A percentile compares a stretch with the other conserved stretches of the same genome.
These are phyloP conservation scores for Albophoma yamanashiensis DNA, from an alignment of 2,329 filamentous ascomycete genomes.

Conservation along the genomic window DNA sequence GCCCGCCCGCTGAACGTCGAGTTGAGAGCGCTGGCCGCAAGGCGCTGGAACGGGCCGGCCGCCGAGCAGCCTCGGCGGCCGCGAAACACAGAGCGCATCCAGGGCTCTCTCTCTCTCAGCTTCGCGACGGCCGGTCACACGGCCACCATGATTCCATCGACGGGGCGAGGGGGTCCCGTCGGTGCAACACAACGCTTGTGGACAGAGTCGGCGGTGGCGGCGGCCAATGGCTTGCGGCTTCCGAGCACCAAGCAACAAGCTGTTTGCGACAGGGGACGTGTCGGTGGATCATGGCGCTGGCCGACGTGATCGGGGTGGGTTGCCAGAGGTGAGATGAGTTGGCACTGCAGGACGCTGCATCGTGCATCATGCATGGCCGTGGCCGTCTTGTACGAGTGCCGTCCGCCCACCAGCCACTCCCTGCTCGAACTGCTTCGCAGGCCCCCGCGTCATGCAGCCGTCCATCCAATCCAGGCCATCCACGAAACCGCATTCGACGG, in stretches of 20 bases:
- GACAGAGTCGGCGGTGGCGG: not conserved
- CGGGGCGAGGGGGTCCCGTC: not conserved
- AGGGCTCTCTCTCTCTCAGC: not conserved
- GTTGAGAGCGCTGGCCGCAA: not conserved
- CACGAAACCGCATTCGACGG: constrained; percentile 7
- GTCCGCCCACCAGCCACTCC: not conserved
- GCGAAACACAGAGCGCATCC: not conserved
- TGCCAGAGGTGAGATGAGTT: constrained; percentile 6
- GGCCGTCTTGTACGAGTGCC: constrained; percentile 1
- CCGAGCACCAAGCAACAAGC: not conserved
- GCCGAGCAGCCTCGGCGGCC: not conserved
- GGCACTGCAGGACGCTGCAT: constrained; percentile 8
- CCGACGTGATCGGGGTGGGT: not conserved
- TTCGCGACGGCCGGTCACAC: not conserved
- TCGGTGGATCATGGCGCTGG: not conserved
- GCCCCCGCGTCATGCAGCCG: not conserved
- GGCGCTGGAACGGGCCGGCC: not conserved
- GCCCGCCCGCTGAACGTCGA: not conserved
- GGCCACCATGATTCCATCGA: not conserved
- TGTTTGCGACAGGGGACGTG: not conserved
- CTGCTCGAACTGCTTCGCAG: not conserved
- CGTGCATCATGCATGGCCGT: constrained; percentile 3
- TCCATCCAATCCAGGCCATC: constrained; percentile 11
- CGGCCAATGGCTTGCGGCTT: not conserved
- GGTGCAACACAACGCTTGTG: not conserved